These are phyloP conservation scores for Penicillium digitatum DNA, from an alignment of 2,329 filamentous ascomycete genomes.

Conservation along the genomic window DNA sequence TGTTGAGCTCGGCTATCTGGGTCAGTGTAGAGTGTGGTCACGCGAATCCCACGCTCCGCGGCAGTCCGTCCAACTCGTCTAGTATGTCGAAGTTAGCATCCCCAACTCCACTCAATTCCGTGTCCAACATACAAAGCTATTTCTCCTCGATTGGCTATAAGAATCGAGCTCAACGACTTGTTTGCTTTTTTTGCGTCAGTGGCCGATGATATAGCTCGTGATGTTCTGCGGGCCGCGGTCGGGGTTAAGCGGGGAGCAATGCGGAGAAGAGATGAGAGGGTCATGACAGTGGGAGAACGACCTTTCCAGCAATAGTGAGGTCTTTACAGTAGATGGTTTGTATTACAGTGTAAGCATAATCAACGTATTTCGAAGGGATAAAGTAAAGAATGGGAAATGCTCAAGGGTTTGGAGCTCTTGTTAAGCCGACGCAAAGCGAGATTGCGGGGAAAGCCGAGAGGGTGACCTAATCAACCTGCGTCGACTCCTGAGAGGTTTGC, in stretches of 20 bases:
- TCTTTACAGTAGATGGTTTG: not conserved
- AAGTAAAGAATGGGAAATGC: constrained; percentile 3
- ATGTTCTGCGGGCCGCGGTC: constrained; percentile 27
- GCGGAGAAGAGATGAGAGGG: constrained; percentile 41
- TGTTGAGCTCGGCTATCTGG: constrained; percentile 85
- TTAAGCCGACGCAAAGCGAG: constrained; percentile 39
- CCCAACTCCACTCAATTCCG: not conserved
- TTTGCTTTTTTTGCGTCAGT: constrained; percentile 20
- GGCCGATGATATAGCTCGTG: constrained; percentile 30
- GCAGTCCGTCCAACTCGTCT: constrained; percentile 84
- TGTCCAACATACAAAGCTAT: constrained; percentile 65
- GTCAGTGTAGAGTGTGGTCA: constrained; percentile 92
- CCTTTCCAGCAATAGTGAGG: constrained; percentile 8
- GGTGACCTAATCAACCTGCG: constrained; percentile 10
- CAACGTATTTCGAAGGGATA: not conserved
- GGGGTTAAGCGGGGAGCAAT: constrained; percentile 36
- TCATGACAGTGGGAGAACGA: constrained; percentile 26
- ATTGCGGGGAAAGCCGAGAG: constrained; percentile 32
- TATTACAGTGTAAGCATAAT: constrained; percentile 12
- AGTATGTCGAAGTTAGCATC: constrained; percentile 7
- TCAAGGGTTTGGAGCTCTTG: constrained; percentile 10
- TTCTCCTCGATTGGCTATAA: constrained; percentile 96
- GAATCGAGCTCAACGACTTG: constrained; percentile 64
- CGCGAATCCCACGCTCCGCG: constrained; percentile 79
- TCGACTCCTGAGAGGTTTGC: no score